Base-by-base conservation (phyloP, 441 rosid genomes). In the Populus hybrid region DNA sequence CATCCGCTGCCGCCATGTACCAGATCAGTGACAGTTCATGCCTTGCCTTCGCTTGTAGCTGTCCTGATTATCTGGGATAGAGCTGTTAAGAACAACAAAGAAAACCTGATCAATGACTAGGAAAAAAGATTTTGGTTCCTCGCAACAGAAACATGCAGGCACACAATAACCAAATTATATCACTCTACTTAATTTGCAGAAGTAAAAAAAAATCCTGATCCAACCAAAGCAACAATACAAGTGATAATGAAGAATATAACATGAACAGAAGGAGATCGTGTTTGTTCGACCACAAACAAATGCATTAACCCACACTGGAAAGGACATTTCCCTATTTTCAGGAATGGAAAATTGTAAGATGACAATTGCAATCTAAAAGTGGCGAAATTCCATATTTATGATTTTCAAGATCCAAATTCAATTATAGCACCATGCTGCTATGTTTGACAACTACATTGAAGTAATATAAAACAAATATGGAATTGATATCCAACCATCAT, bases 51-150 rank as follows among this genome's bases (percentile, higher is more conserved):
- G 54, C 92, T 89, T 18, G 97, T 88, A 12, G 98, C 97, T 2
- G 96, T 95, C 87, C 99, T 89, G 86, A 95, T 93, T 70, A 95
- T 93, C 91, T 95, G 99, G 89, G 93, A 95, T 20, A 93, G 90
- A 81, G 96, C 96, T 91, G 98, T 79, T 78, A 42, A 64, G 78
- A 46, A 76, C 6, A 68, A 81, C 2, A 66, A 67, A 32, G 5
- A 69, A 24, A 66, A 69, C 21, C 20, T 10, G 16, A 85, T 77
- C 69, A 80, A 79, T 28, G 59, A 54, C 70, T 50, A 70, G 4
- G 36, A 6, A 26, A 26, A n/a, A 30, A 32, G 23, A 10, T 24
- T 30, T 40, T 40, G 46, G 46, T 40, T 40, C 46, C 46, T 40
- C 46, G 14, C 46, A 40, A 40, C 46, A 40, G 46, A 40, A 40